phyloP scores from a whole-genome alignment of 2,329 filamentous ascomycete genomes.

The Cercospora sp. region DNA sequence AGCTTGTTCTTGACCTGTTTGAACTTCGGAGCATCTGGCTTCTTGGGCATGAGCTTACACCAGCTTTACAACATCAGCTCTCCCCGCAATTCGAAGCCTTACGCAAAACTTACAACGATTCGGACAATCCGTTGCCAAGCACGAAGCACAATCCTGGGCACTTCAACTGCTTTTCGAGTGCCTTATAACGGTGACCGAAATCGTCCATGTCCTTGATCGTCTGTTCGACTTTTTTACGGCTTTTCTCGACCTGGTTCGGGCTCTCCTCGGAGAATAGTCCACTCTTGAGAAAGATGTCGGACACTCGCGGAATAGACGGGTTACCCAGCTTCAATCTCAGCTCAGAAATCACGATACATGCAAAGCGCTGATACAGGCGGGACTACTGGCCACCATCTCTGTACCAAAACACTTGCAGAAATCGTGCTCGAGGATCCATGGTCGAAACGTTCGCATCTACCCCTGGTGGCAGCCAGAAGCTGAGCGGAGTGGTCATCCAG shows the following conservation, averaged over 20 bases:
- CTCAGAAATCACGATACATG: neutral
- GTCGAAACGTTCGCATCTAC: neutral
- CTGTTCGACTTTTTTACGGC: neutral
- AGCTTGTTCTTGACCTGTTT: neutral
- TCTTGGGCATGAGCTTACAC: conserved; percentile 5
- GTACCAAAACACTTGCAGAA: neutral
- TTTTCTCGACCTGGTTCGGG: neutral
- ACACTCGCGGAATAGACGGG: neutral
- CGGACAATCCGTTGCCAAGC: neutral
- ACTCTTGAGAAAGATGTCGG: neutral
- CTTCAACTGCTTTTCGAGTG: neutral
- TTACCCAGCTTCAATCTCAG: neutral
- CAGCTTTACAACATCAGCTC: neutral
- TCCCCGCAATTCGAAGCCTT: neutral
- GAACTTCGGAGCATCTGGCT: conserved; percentile 4
- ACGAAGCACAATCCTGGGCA: neutral
- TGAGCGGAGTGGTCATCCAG: neutral
- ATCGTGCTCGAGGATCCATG: neutral
- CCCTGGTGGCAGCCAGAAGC: conserved; percentile 1
- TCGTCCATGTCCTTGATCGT: conserved; percentile 1
- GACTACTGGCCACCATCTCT: conserved; percentile 4
- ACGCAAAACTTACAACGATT: neutral
- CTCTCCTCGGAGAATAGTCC: neutral
- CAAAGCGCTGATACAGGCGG: conserved; percentile 1
- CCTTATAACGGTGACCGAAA: neutral